Base-by-base conservation (phyloP, 306 rosid genomes). In the Vigna hirtella region DNA sequence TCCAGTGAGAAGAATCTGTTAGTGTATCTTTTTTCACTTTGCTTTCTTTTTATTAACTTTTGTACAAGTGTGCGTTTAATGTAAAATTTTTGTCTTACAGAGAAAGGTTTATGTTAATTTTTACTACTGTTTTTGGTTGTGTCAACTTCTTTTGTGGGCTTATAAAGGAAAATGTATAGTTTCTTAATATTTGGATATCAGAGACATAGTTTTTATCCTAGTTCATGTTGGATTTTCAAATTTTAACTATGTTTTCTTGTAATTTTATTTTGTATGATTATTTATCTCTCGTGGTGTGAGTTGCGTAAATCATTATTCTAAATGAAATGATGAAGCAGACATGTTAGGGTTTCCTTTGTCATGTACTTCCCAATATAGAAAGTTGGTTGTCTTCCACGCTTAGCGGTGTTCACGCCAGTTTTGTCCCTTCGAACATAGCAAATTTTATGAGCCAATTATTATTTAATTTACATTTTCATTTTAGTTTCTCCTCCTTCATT, bases 1-100 rank as follows among this genome's bases (percentile, higher is more conserved):
- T 65, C 49, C 14, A 50, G 71, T 56, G 18, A 34, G 47, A 67
- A n/a, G 38, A 57, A 11, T 49, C 57, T 58, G 20, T 34, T 66
- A 40, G 45, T 66, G 22, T 57, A 24, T 24, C 2, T 63, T 18
- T 18, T 63, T 18, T 18, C 36, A 40, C 15, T 77, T 16, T 26
- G 20, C 18, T 52, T 66, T 38, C 10, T 26, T 57, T 2, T 30
- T 7, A 43, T 16, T 26, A 13, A 3, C 6, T 63, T 47, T 11
- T 42, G 47, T 55, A 24, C 20, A 6, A 51, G 57, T 43, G 5
- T 24, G 73, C 62, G 49, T 30, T 38, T 26, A 26, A 9, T 45
- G 55, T 67, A 49, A 32, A 70, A 50, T 4, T 5, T 30, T 7
- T 70, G 63, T 70, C 28, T 49, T 70, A 22, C 20, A 43, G 40